Base-by-base conservation (phyloP, 306 rosid species). In the Castanea mollissima region DNA sequence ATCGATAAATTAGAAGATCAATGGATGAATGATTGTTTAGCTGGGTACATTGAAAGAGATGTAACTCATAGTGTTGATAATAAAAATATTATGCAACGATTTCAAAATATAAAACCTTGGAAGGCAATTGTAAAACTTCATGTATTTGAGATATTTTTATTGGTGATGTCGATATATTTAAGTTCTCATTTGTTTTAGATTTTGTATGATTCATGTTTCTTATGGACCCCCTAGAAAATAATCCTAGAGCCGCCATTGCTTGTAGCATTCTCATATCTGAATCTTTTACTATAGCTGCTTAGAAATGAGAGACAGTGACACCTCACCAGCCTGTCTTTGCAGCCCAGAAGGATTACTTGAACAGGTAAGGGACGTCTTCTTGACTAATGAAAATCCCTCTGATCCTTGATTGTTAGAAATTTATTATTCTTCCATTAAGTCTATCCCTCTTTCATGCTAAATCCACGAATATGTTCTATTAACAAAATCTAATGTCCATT, bases 321-420 rank as follows among this genome's bases (percentile, higher is more conserved):
- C 69, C 19, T 76, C 78, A 0, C 8, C 72, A 68, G 54, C 76
- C 74, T 77, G 14, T 77, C 73, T 73, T 35, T 80, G 85, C 46
- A 84, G 87, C 74, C 87, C 87, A 13, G 80, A 84, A 65, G 77
- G 87, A 51, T 84, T 84, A 32, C 77, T 62, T 62, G 71, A 80
- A 68, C 87, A 80, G 84, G 87, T 84, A 60, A 29, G 21, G 21
- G 56, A 13, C 20, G 46, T 8, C 46, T 29, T 65, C 54, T 49
- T 49, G 54, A 49, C 54, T 49, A 12, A 49, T 49, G 3, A 12
- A 49, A 49, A 16, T 32, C 1, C 41, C 6, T 65, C 14, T 29
- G 46, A 31, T 65, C 71, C 7, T 32, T 34, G 25, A 15, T 65
- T 65, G 71, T 65, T 11, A 32, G 46, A 35, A 65, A 34, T 65